Evolutionary conservation across 805 yeast species (phyloP).

Genomic region (Komagataella mondaviorum): DNA sequence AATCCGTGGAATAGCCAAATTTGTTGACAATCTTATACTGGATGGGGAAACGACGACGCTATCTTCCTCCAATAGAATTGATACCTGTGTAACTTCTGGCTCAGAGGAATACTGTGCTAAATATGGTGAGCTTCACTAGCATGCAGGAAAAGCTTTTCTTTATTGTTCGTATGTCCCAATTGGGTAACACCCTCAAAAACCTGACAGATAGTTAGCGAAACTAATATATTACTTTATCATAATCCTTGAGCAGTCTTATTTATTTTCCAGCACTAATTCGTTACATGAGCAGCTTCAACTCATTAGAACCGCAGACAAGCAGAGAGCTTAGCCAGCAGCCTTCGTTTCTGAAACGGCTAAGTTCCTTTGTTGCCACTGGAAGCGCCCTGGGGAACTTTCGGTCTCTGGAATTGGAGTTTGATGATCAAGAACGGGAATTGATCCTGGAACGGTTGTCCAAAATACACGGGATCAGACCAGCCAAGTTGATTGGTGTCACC

Average conservation of each 20-base stretch:
- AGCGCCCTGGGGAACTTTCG: neutral
- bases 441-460: slow-evolving; percentile 11
- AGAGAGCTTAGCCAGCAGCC: neutral
- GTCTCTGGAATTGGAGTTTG: neutral
- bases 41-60: neutral
- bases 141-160: too few relatives aligned
- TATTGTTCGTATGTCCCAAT: neutral
- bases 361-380: neutral
- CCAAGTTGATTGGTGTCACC: slow-evolving; percentile 28
- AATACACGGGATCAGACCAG: slow-evolving; percentile 31
- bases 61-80: neutral
- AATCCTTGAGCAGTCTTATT: too few relatives aligned
- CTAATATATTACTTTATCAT: too few relatives aligned
- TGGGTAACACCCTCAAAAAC: neutral
- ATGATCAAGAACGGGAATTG: neutral
- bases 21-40: neutral
- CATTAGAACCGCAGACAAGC: neutral
- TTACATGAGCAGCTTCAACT: neutral
- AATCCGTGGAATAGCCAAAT: neutral
- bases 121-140: neutral
- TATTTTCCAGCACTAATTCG: neutral
- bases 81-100: neutral
- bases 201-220: neutral
- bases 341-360: neutral
- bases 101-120: neutral